Evolutionary conservation across 768 basidiomycete species (phyloP).

Genomic region (Kwoniella dendrophila): DNA sequence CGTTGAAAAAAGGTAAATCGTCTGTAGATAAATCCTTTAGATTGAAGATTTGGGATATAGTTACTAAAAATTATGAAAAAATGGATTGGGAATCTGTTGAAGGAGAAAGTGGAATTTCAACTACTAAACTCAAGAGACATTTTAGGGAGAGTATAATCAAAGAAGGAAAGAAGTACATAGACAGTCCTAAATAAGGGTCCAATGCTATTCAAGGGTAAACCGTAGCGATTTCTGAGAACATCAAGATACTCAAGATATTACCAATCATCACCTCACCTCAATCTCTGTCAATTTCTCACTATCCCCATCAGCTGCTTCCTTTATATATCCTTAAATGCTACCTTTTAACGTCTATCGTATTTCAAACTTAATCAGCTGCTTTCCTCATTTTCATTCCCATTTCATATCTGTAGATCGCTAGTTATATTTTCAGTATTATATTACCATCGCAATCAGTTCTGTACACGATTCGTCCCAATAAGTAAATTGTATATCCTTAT

Average conservation of each 20-base stretch:
- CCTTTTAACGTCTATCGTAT: no score
- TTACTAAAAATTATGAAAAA: slow-evolving; percentile 30
- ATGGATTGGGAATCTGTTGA: slow-evolving; percentile 31
- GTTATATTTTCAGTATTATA: not conserved
- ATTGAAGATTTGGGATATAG: slow-evolving; percentile 34
- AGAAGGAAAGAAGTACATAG: slow-evolving; percentile 37
- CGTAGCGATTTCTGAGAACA: no score
- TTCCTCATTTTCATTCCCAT: no score
- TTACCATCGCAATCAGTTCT: no score
- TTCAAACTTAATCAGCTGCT: no score
- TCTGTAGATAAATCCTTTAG: slow-evolving; percentile 17
- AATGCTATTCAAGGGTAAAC: not conserved
- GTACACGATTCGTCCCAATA: no score
- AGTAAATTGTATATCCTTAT: no score
- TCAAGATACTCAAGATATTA: not conserved
- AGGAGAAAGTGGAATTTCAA: slow-evolving; percentile 14
- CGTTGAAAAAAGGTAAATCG: slow-evolving; percentile 19
- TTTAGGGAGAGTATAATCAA: slow-evolving; percentile 43
- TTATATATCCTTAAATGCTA: no score
- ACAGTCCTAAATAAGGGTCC: not conserved
- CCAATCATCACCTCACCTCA: no score
- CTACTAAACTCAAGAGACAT: slow-evolving; percentile 42
- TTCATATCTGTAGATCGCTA: no score
- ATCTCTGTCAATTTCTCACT: no score
- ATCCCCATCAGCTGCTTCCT: no score